Percentiles rank a stretch among this genome's conserved stretches.
Evolutionary conservation across 306 rosid genomes (phyloP).

Genomic region (Quercus agrifolia): DNA sequence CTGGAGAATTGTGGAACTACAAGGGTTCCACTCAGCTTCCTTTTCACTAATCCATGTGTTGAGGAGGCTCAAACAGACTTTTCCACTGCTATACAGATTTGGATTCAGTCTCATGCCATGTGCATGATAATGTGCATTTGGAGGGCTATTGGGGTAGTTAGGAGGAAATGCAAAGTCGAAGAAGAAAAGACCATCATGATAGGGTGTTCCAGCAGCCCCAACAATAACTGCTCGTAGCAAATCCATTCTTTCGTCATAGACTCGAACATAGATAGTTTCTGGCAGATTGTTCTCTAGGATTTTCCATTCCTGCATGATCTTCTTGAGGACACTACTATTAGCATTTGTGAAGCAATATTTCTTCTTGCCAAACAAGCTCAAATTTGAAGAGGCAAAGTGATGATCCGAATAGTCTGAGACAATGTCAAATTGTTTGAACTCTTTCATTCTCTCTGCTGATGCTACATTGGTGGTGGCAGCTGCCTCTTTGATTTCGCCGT

Average conservation of each 20-base stretch:
- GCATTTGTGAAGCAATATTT: not conserved
- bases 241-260: not conserved
- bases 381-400: not conserved
- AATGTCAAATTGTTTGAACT: not conserved
- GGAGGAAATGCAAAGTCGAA: not conserved
- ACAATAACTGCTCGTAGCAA: not conserved
- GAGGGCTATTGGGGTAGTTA: not conserved
- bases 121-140: not conserved
- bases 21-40: not conserved
- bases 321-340: not conserved
- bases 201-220: not conserved
- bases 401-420: not conserved
- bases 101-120: not conserved
- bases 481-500: no score
- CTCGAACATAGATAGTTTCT: not conserved
- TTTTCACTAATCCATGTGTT: not conserved
- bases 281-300: not conserved
- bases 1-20: not conserved
- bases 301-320: not conserved
- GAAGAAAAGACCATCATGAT: conserved; percentile 5
- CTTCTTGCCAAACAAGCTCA: not conserved
- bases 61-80: not conserved
- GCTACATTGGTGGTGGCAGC: no score
- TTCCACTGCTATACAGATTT: not conserved
- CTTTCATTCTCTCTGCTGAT: no score